Percentiles rank a stretch among this genome's conserved stretches.
These are phyloP conservation scores for Pyrenophora tritici-repentis DNA, from an alignment of 2,329 filamentous ascomycete genomes.

Conservation along the genomic window DNA sequence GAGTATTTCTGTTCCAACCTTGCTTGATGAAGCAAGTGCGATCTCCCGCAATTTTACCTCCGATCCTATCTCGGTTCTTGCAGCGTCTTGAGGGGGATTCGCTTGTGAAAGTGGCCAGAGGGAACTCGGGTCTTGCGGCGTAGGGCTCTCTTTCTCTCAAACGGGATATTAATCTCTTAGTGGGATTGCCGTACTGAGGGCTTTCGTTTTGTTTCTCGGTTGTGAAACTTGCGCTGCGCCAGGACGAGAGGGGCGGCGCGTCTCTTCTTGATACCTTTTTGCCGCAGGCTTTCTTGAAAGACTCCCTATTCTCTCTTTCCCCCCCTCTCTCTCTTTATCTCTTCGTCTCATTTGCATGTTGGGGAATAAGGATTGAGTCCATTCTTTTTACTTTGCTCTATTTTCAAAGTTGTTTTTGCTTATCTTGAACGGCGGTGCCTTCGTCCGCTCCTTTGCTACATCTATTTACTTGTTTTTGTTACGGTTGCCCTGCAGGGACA, in stretches of 20 bases:
- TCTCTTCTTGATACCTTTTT: conserved; percentile 11
- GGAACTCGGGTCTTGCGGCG: not conserved
- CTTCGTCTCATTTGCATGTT: not conserved
- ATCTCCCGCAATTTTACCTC: conserved; percentile 9
- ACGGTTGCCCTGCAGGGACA: conserved; percentile 24
- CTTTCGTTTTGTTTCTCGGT: conserved; percentile 22
- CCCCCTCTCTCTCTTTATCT: not conserved
- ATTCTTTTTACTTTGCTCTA: conserved; percentile 9
- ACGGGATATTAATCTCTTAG: conserved; percentile 24
- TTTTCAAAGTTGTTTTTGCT: not conserved
- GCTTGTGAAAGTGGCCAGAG: not conserved
- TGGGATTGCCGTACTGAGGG: conserved; percentile 4
- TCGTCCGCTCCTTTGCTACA: conserved; percentile 22
- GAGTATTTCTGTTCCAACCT: conserved; percentile 1
- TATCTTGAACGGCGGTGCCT: conserved; percentile 21
- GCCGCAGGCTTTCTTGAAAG: conserved; percentile 24
- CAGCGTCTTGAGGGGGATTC: conserved; percentile 4
- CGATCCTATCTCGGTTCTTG: conserved; percentile 8
- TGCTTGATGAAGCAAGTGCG: conserved; percentile 14
- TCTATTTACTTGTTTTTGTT: conserved; percentile 5
- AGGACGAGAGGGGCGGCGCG: conserved; percentile 5
- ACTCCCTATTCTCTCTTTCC: not conserved
- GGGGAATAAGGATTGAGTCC: conserved; percentile 2
- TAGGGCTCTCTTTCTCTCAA: not conserved
- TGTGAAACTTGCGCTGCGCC: conserved; percentile 35